phyloP scores from a whole-genome alignment of 1,139 yeast genomes.

The Geotrichum cucujoidarum region DNA sequence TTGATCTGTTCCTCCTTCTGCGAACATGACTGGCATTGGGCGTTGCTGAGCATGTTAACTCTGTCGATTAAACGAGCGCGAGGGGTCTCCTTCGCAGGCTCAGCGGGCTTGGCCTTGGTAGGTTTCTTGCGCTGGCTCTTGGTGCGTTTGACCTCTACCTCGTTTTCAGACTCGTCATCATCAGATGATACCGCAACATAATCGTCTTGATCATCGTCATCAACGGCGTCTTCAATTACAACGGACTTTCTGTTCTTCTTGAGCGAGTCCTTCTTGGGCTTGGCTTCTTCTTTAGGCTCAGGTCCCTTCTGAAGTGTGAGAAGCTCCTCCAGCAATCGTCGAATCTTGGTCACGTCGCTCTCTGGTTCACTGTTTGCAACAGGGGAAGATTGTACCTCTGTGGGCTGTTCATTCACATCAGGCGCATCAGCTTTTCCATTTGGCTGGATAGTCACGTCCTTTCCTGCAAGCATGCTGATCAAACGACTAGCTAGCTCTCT shows the following conservation, averaged over 20 bases:
- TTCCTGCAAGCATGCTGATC: neutral
- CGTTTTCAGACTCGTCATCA: constrained; percentile 3
- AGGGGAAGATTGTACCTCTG: too few relatives aligned
- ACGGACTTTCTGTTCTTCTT: neutral
- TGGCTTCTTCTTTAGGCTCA: neutral
- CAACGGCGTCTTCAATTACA: neutral
- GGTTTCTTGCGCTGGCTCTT: neutral
- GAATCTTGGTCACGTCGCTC: constrained; percentile 7
- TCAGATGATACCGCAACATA: too few relatives aligned
- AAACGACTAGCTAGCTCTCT: neutral
- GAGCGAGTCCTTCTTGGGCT: neutral
- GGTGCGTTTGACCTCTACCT: neutral
- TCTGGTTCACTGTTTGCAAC: too few relatives aligned
- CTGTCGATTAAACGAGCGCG: constrained; percentile 2
- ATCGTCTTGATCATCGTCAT: too few relatives aligned
- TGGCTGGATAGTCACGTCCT: neutral
- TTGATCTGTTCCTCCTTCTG: neutral
- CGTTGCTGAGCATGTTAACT: constrained; percentile 1
- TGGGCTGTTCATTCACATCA: too few relatives aligned
- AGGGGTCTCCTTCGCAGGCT: neutral
- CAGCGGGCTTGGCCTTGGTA: neutral
- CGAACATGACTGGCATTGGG: constrained; percentile 3
- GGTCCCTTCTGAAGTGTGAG: constrained; percentile 6
- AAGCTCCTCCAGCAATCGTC: constrained; percentile 13
- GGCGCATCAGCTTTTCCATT: too few relatives aligned